Evolutionary conservation across 2,329 filamentous ascomycete species (phyloP).

Genomic region (Chaetothyriales sp.): DNA sequence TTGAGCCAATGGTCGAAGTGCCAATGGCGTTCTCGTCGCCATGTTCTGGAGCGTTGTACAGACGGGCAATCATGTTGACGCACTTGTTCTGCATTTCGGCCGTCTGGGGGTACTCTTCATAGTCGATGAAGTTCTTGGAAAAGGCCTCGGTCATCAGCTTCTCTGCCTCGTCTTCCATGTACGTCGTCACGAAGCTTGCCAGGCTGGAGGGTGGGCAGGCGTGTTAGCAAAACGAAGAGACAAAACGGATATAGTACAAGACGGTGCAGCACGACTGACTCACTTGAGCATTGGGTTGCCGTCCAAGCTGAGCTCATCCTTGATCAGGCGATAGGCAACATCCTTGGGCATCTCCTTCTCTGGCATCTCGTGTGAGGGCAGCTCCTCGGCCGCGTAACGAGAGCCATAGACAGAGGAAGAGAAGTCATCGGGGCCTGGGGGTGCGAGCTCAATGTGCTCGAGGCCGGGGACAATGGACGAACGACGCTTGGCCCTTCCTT

Average conservation of each 20-base stretch:
- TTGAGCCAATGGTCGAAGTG: constrained; percentile 77
- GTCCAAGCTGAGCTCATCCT: constrained; percentile 81
- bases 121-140: constrained; percentile 90
- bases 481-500: constrained; percentile 2
- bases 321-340: constrained; percentile 93
- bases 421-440: constrained; percentile 35
- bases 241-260: constrained; percentile 1
- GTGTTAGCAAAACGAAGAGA: no score
- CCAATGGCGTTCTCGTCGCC: constrained; percentile 55
- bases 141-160: constrained; percentile 89
- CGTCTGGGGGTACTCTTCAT: constrained; percentile 68
- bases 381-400: constrained; percentile 61
- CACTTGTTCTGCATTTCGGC: constrained; percentile 85
- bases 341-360: constrained; percentile 80
- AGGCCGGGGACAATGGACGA: constrained; percentile 15
- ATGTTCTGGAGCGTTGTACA: constrained; percentile 62
- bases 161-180: constrained; percentile 94
- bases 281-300: constrained; percentile 67
- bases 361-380: constrained; percentile 75
- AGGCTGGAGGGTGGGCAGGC: constrained; percentile 38
- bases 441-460: constrained; percentile 25
- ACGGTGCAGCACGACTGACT: constrained; percentile 4
- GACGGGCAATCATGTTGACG: constrained; percentile 73
- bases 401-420: constrained; percentile 79
- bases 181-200: constrained; percentile 87